Percentiles rank a stretch among this genome's conserved stretches.
These are phyloP conservation scores for Globisporangium takayamanum DNA, from an alignment of 352 stramenopile genomes.

Conservation along the genomic window DNA sequence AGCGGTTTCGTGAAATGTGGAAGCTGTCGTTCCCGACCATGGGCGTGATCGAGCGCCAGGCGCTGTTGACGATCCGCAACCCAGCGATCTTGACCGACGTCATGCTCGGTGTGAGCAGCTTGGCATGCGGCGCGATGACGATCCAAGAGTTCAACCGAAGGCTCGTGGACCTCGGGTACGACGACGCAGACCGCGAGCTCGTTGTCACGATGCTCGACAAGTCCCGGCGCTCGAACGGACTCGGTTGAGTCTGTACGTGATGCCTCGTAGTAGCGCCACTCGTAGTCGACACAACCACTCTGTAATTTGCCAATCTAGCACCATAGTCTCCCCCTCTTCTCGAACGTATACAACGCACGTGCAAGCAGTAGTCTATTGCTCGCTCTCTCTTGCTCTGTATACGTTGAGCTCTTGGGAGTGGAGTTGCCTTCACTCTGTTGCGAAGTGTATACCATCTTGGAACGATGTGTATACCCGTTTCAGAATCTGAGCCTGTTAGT, in stretches of 20 bases:
- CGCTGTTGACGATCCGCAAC: constrained; percentile 56
- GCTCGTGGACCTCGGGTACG: constrained; percentile 58
- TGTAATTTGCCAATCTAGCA: constrained; percentile 15
- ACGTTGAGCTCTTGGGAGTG: no score
- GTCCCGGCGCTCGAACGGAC: constrained; percentile 19
- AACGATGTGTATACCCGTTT: neutral
- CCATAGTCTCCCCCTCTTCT: neutral
- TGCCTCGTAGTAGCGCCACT: neutral
- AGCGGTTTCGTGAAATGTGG: constrained; percentile 72
- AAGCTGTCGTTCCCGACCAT: constrained; percentile 71
- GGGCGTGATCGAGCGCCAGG: constrained; percentile 48
- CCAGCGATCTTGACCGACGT: constrained; percentile 64
- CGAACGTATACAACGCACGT: neutral
- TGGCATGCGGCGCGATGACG: constrained; percentile 59
- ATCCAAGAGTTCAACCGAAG: constrained; percentile 46
- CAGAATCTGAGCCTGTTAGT: neutral
- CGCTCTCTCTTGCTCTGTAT: no score
- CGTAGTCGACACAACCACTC: neutral
- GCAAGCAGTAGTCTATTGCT: no score
- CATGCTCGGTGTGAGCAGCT: constrained; percentile 74
- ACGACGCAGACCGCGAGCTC: constrained; percentile 42
- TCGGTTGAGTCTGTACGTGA: neutral
- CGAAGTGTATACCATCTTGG: neutral
- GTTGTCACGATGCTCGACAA: constrained; percentile 55
- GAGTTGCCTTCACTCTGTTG: neutral